Conservation (phyloP, 169 alveolate species). For the Plasmodium gonderi region DNA sequence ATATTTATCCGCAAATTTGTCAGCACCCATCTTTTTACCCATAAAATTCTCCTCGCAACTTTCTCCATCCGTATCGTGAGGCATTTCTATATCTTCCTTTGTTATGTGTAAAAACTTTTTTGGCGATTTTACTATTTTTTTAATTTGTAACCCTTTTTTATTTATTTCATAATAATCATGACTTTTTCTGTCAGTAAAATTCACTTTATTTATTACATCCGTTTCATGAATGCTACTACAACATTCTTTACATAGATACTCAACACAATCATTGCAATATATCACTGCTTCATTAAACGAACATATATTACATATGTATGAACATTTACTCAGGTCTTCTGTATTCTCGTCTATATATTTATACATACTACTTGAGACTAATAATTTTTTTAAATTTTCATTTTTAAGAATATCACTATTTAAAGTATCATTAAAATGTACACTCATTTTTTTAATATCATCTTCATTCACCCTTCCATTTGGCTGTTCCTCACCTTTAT, state of each 20-base stretch:
- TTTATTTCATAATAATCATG: slow-evolving; percentile 66
- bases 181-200: neutral
- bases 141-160: slow-evolving; percentile 25
- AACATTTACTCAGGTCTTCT: slow-evolving; percentile 47
- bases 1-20: slow-evolving; percentile 1
- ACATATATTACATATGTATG: slow-evolving; percentile 68
- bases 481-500: neutral
- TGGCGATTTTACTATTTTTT: slow-evolving; percentile 57
- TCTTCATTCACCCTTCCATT: slow-evolving; percentile 1
- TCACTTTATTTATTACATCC: slow-evolving; percentile 17
- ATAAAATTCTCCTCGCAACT: neutral
- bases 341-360: slow-evolving; percentile 30
- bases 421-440: slow-evolving; percentile 12
- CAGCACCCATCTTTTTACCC: neutral
- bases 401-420: slow-evolving; percentile 14
- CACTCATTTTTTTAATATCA: neutral
- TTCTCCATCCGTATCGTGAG: slow-evolving; percentile 28
- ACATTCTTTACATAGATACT: slow-evolving; percentile 59
- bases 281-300: slow-evolving; percentile 61
- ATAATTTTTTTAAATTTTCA: slow-evolving; percentile 27
- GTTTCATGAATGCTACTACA: slow-evolving; percentile 35
- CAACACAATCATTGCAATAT: slow-evolving; percentile 72
- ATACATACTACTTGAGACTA: slow-evolving; percentile 23
- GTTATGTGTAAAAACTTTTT: slow-evolving; percentile 38
- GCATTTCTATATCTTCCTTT: slow-evolving; percentile 35